phyloP scores from a whole-genome alignment of 2,329 filamentous ascomycete genomes.

The Zopfia rhizophila region DNA sequence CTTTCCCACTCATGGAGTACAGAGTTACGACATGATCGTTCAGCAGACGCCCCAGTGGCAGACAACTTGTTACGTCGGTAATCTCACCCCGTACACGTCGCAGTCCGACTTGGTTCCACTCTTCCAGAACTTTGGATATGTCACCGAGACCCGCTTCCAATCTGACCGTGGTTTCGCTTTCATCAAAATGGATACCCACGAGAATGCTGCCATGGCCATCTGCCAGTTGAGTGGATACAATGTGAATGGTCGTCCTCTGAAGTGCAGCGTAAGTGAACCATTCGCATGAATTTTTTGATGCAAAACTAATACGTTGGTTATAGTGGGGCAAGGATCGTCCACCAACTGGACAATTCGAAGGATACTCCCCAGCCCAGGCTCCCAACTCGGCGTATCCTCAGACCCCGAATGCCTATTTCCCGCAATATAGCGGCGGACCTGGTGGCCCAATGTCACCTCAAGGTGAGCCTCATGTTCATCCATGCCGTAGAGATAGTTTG shows the following conservation, averaged over 20 bases:
- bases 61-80: constrained; percentile 97
- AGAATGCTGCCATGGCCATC: constrained; percentile 98
- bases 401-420: constrained; percentile 85
- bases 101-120: constrained; percentile 96
- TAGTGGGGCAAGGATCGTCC: constrained; percentile 99
- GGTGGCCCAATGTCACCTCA: constrained; percentile 69
- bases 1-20: constrained; percentile 94
- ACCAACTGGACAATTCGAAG: constrained; percentile 82
- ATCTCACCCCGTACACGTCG: constrained; percentile 96
- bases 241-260: constrained; percentile 94
- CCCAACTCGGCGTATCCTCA: constrained; percentile 79
- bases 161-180: constrained; percentile 98
- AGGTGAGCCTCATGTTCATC: constrained; percentile 56
- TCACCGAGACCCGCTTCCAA: constrained; percentile 97
- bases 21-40: constrained; percentile 97
- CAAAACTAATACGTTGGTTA: constrained; percentile 44
- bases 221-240: constrained; percentile 98
- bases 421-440: constrained; percentile 84
- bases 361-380: constrained; percentile 80
- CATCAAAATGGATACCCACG: constrained; percentile 98
- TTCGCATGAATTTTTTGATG: constrained; percentile 27
- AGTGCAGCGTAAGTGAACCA: constrained; percentile 88
- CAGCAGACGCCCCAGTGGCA: constrained; percentile 97
- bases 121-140: constrained; percentile 98
- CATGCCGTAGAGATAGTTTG: constrained; percentile 48